phyloP scores from a whole-genome alignment of 768 basidiomycete species.

The Leccinellum luteum region DNA sequence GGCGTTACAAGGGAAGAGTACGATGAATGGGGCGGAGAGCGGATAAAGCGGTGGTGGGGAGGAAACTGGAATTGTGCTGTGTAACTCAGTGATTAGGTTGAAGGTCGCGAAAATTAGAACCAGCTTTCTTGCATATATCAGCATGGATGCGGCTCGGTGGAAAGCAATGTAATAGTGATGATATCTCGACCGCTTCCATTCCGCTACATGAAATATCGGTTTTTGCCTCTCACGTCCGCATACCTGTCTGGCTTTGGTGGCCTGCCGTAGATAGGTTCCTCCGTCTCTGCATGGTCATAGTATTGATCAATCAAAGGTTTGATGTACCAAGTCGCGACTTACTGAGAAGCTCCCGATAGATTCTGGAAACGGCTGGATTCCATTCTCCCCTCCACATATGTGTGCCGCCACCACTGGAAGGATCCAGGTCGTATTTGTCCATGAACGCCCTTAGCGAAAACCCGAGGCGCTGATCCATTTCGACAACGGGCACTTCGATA shows the following conservation, averaged over 20 bases:
- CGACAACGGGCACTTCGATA: conserved; percentile 45
- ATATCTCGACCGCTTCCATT: neutral
- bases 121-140: too few species aligned
- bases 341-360: conserved; percentile 70
- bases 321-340: conserved; percentile 31
- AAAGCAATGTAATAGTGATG: neutral
- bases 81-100: conserved; percentile 2
- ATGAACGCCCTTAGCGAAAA: conserved; percentile 71
- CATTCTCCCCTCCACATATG: conserved; percentile 86
- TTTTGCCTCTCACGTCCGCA: conserved; percentile 28
- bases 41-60: conserved; percentile 88
- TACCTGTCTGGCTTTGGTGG: conserved; percentile 32
- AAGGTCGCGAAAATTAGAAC: too few species aligned
- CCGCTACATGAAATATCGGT: conserved; percentile 25
- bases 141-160: neutral
- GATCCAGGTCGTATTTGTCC: conserved; percentile 50
- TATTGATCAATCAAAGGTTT: neutral
- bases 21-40: conserved; percentile 85
- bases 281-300: conserved; percentile 11
- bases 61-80: conserved; percentile 71
- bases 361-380: conserved; percentile 59
- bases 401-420: conserved; percentile 60
- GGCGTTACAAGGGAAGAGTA: conserved; percentile 80
- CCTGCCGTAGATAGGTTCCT: conserved; percentile 26
- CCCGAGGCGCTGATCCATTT: conserved; percentile 45